Evolutionary conservation across 257 asterid genomes (phyloP).

Genomic region (Ilex asprella): DNA sequence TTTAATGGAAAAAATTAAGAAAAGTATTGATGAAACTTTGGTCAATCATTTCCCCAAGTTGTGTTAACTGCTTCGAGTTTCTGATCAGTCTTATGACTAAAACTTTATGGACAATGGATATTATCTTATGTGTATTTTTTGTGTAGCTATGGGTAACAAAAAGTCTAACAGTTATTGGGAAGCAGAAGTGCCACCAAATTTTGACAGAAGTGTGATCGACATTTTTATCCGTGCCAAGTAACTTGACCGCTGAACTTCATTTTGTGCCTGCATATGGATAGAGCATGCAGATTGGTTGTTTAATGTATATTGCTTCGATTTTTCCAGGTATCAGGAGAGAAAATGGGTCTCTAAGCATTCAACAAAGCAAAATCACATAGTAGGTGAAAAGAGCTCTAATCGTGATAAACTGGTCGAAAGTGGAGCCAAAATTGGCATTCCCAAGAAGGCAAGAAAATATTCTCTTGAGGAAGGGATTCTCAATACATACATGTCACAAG

Average conservation of each 20-base stretch:
- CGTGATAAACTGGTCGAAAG: constrained; percentile 8
- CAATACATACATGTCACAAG: constrained; percentile 23
- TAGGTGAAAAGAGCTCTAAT: constrained; percentile 10
- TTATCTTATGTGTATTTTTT: neutral
- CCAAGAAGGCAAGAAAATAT: constrained; percentile 85
- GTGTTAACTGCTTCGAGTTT: neutral
- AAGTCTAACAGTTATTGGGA: constrained; percentile 78
- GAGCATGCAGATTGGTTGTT: neutral
- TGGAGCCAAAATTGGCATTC: constrained; percentile 38
- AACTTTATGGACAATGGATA: neutral
- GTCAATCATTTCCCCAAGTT: neutral
- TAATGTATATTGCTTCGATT: neutral
- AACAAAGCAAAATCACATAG: constrained; percentile 30
- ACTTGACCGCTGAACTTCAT: constrained; percentile 12
- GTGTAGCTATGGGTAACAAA: constrained; percentile 64
- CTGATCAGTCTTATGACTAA: neutral
- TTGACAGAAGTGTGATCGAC: constrained; percentile 52
- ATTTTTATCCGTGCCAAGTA: constrained; percentile 68
- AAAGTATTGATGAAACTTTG: too few species aligned
- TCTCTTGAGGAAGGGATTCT: constrained; percentile 79
- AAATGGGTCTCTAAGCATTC: constrained; percentile 59
- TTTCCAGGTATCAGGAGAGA: constrained; percentile 60
- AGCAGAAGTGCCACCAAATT: constrained; percentile 44
- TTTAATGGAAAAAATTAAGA: too few species aligned
- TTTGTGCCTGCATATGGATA: neutral